Evolutionary conservation across 2,329 filamentous ascomycete species (phyloP), one percentile per base, ranked within the genome.

Genomic region (Drechslerella dactyloides): DNA sequence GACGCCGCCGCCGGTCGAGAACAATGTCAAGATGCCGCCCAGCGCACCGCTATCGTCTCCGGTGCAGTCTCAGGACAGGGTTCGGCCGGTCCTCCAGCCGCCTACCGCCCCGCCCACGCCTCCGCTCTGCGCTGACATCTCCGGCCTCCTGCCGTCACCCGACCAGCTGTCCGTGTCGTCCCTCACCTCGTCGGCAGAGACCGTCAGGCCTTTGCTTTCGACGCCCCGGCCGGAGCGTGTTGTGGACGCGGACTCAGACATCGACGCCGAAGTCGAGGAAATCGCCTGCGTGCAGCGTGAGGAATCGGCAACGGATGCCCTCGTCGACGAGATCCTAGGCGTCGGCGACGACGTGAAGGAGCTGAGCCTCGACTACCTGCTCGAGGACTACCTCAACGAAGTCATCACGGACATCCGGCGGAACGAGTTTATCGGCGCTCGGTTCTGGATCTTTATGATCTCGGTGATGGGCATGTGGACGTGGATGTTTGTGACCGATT

Each of bases 361-460:
- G 33, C 44, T 73, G 15, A 73, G 69, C 50, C 63, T 73, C 15
- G 69, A 73, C 30, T 68, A 66, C n/a, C 56, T 73, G 15, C 51
- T 68, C 3, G 69, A 62, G 30, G 69, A 73, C 46, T 73, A 73
- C 52, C 52, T 73, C 17, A 73, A 62, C 51, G 69, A 73, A 19
- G 63, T 73, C 1, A 73, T 73, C 57, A 66, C 48, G 46, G 69
- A 73, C 17, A 58, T 73, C 33, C 40, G 69, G 48, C 57, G 61
- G 21, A 66, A 66, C 51, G 69, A 73, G 62, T 66, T 68, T 48
- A 56, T 73, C 24, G 69, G 69, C 11, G 58, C 61, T 11, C 55
- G 63, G 50, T 66, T 73, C 15, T 73, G 69, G 69, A 68, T 66
- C 46, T 68, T 73, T 44, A 24, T 73, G 52, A 68, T 73, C 27